Evolutionary conservation across 1,284 basidiomycete species (phyloP), one percentile per base, ranked within the genome.

Genomic region (Sporisorium graminicola): DNA sequence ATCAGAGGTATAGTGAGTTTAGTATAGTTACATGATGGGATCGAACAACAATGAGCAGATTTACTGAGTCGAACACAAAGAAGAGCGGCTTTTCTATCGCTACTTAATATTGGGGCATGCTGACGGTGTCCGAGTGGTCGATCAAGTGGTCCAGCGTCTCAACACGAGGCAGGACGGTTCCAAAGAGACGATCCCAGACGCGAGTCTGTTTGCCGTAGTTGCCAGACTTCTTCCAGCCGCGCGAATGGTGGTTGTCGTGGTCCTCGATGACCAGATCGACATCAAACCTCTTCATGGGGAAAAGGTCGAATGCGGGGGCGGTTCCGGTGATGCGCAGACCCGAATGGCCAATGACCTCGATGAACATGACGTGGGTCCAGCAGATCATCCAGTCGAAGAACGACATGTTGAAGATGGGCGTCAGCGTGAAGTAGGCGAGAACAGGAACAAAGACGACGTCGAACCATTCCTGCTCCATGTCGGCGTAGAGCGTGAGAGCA

Each of bases 171-270:
- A 75, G 55, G 24, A 65, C 64, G 0, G 82, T 83, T 8, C 79
- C 79, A 37, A 84, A 86, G 22, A 85, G 40, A 1, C 50, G 47
- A 47, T 85, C 84, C 81, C 80, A 85, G 7, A 85, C 53, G 0
- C 77, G 64, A 6, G 80, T 79, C 68, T 85, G 80, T 58, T 86
- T 85, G 13, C 85, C 83, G 68, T 81, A 84, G 62, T 82, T 81
- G 40, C 63, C 59, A 5, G 55, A 58, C 62, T 53, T 64, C 33
- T 66, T 78, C 82, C 65, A 83, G 6, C 84, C 84, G 7, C 66
- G 56, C 20, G 59, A 64, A 59, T 86, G 84, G 58, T 86, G 85
- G 37, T 81, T 58, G 57, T 85, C 83, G 52, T 85, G 84, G 55
- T 86, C 85, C 66, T 85, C 84, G n/a, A 86, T 60, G 47, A 64